A percentile compares a stretch with the other conserved stretches of the same genome.
These are phyloP conservation scores for Gardenia jasminoides DNA, from an alignment of 257 asterid genomes.

Conservation along the genomic window DNA sequence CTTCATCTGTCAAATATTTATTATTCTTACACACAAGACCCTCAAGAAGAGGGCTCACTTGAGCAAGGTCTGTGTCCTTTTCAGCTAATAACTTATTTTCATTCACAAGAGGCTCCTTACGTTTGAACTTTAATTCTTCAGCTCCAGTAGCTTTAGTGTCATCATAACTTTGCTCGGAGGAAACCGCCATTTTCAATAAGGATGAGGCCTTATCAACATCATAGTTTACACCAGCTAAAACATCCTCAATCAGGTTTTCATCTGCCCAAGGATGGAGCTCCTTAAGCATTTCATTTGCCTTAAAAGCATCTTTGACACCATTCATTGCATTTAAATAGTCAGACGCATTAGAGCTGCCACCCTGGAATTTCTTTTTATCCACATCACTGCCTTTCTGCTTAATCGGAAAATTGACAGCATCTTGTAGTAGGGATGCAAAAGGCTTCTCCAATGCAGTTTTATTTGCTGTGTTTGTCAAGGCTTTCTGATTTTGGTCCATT, in stretches of 20 bases:
- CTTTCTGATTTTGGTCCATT: slow-evolving; percentile 2
- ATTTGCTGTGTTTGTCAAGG: slow-evolving; percentile 18
- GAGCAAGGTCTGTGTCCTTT: slow-evolving; percentile 18
- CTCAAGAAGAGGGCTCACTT: slow-evolving; percentile 12
- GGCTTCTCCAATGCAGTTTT: slow-evolving; percentile 41
- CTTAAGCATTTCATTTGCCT: slow-evolving; percentile 43
- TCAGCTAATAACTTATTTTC: slow-evolving; percentile 16
- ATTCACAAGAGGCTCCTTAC: slow-evolving; percentile 4
- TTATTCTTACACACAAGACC: slow-evolving; percentile 10
- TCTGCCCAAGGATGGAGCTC: slow-evolving; percentile 67
- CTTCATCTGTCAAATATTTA: not conserved
- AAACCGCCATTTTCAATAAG: slow-evolving; percentile 48
- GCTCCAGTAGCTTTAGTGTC: slow-evolving; percentile 21
- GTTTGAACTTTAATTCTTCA: slow-evolving; percentile 5
- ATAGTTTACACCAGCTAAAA: slow-evolving; percentile 56
- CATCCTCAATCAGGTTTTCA: slow-evolving; percentile 67
- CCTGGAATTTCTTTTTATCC: slow-evolving; percentile 21
- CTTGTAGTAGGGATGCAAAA: slow-evolving; percentile 51
- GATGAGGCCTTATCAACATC: slow-evolving; percentile 48
- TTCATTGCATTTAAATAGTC: slow-evolving; percentile 7
- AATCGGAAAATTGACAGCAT: slow-evolving; percentile 39
- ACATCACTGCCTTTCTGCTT: slow-evolving; percentile 17
- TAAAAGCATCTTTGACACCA: slow-evolving; percentile 2
- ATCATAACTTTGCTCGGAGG: slow-evolving; percentile 20
- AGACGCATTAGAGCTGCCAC: slow-evolving; percentile 13